phyloP scores from a whole-genome alignment of 805 yeast genomes.

The Metschnikowia bowlesiae region DNA sequence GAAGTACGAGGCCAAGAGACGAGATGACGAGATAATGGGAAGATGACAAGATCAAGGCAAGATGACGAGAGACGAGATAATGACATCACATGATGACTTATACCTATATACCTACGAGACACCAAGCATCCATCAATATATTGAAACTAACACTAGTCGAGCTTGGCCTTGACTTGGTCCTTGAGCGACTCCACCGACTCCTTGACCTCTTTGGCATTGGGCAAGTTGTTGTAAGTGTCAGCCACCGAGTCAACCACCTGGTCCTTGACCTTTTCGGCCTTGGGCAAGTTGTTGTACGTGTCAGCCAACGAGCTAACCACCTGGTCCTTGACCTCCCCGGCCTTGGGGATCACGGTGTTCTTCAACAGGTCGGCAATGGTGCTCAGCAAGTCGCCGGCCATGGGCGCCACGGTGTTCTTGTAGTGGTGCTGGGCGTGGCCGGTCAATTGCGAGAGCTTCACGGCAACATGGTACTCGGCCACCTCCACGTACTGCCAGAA shows the following conservation, averaged over 20 bases:
- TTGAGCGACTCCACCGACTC: slow-evolving; percentile 11
- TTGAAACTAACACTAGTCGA: slow-evolving; percentile 4
- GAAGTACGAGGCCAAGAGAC: too few relatives aligned
- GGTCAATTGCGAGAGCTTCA: slow-evolving; percentile 20
- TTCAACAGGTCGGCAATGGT: slow-evolving; percentile 15
- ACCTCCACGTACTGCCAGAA: slow-evolving; percentile 32
- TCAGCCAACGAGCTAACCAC: slow-evolving; percentile 5
- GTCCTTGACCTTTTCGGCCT: slow-evolving; percentile 12
- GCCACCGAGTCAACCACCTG: slow-evolving; percentile 6
- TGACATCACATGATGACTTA: too few relatives aligned
- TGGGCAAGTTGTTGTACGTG: slow-evolving; percentile 8
- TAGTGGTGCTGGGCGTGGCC: slow-evolving; percentile 15
- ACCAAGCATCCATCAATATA: neutral
- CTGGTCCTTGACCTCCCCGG: slow-evolving; percentile 10
- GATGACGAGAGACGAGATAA: too few relatives aligned
- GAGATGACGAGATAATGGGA: too few relatives aligned
- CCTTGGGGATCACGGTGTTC: slow-evolving; percentile 18
- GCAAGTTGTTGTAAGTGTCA: slow-evolving; percentile 3
- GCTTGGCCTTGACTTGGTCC: slow-evolving; percentile 15
- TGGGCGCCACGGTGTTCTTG: slow-evolving; percentile 19
- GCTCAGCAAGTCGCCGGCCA: slow-evolving; percentile 11
- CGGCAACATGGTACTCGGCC: slow-evolving; percentile 29
- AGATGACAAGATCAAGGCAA: too few relatives aligned
- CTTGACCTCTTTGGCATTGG: slow-evolving; percentile 5
- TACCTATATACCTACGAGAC: neutral